Conservation (phyloP, 768 basidiomycete species). For the Lactarius sp. region DNA sequence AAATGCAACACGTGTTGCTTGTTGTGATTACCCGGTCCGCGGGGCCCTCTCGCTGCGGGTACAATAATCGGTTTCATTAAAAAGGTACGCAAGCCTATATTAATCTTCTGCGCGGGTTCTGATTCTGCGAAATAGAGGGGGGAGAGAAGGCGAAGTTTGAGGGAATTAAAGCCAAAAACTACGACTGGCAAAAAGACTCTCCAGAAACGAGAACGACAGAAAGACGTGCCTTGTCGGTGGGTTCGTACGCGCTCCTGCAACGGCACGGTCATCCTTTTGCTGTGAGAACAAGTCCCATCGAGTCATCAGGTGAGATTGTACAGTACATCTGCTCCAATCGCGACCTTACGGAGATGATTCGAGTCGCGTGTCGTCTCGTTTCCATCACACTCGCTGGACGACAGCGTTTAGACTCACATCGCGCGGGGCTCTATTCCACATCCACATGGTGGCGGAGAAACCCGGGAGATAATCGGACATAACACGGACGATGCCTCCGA, state of each 20-base stretch:
- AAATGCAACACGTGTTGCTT: background rate
- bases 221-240: too few relatives aligned
- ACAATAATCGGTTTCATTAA: background rate
- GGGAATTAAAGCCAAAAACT: background rate
- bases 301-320: too few relatives aligned
- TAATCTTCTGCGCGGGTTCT: background rate
- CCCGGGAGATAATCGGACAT: background rate
- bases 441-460: background rate
- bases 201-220: background rate
- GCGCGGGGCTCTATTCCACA: background rate
- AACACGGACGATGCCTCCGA: background rate
- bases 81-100: background rate
- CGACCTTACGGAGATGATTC: background rate
- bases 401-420: background rate
- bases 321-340: too few relatives aligned
- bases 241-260: too few relatives aligned
- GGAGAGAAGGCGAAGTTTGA: background rate
- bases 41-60: background rate
- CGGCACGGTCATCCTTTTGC: too few relatives aligned
- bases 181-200: background rate
- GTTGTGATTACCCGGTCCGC: background rate
- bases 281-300: too few relatives aligned
- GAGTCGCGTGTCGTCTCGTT: background rate
- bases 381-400: background rate
- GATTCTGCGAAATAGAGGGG: background rate